phyloP scores from a whole-genome alignment of 805 yeast species.

The Cyberlindnera bimundalis region DNA sequence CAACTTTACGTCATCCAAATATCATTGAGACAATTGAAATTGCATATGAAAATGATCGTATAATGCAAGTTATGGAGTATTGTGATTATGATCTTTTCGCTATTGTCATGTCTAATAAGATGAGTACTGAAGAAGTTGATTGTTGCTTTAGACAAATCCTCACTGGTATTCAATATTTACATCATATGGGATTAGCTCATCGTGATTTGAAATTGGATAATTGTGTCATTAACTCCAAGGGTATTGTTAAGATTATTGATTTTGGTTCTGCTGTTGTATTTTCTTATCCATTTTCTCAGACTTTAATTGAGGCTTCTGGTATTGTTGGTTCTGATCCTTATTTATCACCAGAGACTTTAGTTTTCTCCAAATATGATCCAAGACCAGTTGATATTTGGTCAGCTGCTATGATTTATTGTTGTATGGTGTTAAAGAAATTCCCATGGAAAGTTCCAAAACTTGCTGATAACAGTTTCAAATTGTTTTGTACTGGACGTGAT shows the following conservation, averaged over 20 bases:
- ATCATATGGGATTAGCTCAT: constrained; percentile 82
- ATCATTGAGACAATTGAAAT: constrained; percentile 90
- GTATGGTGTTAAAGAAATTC: constrained; percentile 87
- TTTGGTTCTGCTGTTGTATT: constrained; percentile 93
- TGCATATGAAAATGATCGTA: constrained; percentile 81
- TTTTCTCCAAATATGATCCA: constrained; percentile 80
- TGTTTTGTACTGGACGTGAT: constrained; percentile 72
- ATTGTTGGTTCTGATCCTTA: constrained; percentile 89
- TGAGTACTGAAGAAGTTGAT: constrained; percentile 73
- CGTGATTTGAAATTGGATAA: constrained; percentile 90
- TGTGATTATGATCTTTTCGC: constrained; percentile 93
- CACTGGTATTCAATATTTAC: constrained; percentile 78
- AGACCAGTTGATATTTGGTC: constrained; percentile 96
- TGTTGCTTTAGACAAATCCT: constrained; percentile 89
- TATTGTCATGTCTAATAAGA: constrained; percentile 88
- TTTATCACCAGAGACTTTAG: constrained; percentile 88
- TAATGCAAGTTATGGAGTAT: constrained; percentile 91
- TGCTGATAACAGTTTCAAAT: constrained; percentile 76
- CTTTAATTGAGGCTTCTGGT: constrained; percentile 72
- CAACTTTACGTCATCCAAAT: constrained; percentile 84
- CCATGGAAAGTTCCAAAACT: constrained; percentile 93
- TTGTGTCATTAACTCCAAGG: constrained; percentile 79
- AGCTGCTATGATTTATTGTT: constrained; percentile 83
- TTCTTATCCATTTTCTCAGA: constrained; percentile 77
- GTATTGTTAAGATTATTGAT: constrained; percentile 86